These are phyloP conservation scores for Microbotryum lychnidis-dioicae DNA, from an alignment of 1,284 basidiomycete species.

Conservation along the genomic window DNA sequence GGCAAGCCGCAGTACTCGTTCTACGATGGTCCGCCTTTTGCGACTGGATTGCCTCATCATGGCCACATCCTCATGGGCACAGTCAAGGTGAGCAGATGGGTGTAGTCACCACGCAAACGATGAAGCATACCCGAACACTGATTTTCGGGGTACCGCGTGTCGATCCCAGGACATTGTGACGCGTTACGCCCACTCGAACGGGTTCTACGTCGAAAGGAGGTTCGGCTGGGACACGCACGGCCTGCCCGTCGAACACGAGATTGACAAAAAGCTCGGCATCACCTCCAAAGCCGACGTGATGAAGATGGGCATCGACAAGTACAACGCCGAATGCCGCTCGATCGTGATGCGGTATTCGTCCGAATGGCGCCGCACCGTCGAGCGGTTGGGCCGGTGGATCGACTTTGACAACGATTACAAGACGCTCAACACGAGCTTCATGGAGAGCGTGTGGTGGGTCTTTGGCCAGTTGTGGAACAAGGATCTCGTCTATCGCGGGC, in stretches of 20 bases:
- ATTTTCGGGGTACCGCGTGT: background rate
- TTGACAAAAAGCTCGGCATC: constrained; percentile 94
- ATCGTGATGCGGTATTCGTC: constrained; percentile 96
- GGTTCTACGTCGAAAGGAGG: constrained; percentile 85
- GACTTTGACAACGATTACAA: constrained; percentile 99
- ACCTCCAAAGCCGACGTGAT: constrained; percentile 89
- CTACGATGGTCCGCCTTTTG: constrained; percentile 97
- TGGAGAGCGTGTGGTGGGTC: constrained; percentile 99
- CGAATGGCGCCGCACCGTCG: constrained; percentile 91
- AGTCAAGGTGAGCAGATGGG: constrained; percentile 65
- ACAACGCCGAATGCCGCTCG: constrained; percentile 91
- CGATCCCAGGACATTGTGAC: constrained; percentile 32
- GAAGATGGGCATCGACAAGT: constrained; percentile 91
- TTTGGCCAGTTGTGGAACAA: constrained; percentile 89
- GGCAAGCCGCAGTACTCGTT: constrained; percentile 84
- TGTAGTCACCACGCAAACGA: constrained; percentile 4
- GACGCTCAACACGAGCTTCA: constrained; percentile 85
- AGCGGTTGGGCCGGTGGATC: constrained; percentile 99
- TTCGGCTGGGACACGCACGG: constrained; percentile 99
- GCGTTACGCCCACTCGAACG: constrained; percentile 69
- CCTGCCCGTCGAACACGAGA: constrained; percentile 97
- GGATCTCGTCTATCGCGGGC: constrained; percentile 88
- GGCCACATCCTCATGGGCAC: constrained; percentile 56
- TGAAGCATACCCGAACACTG: background rate
- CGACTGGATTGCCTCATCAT: constrained; percentile 78